Conservation (phyloP, 2,329 filamentous ascomycete genomes). For the Penicillium italicum region DNA sequence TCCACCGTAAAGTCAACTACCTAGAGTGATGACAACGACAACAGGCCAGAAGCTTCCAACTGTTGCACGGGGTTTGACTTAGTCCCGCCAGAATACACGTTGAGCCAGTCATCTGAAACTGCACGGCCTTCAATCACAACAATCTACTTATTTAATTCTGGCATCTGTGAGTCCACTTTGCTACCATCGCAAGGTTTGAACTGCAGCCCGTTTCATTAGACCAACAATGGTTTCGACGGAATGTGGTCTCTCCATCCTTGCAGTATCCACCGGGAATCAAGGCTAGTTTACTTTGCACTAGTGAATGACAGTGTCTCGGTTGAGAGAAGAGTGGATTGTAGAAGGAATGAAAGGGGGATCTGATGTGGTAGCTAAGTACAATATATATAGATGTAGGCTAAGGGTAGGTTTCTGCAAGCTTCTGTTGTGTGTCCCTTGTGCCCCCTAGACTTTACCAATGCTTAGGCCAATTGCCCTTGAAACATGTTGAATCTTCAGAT, state of each 20-base stretch:
- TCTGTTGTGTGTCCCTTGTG: background rate
- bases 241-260: slow-evolving; percentile 19
- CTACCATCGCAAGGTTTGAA: background rate
- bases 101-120: slow-evolving; percentile 4
- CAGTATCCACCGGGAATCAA: slow-evolving; percentile 8
- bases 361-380: background rate
- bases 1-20: slow-evolving; percentile 2
- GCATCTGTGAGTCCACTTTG: slow-evolving; percentile 3
- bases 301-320: background rate
- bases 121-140: background rate
- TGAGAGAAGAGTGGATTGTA: background rate
- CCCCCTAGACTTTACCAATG: background rate
- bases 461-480: background rate
- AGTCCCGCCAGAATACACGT: background rate
- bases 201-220: slow-evolving; percentile 9
- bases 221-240: slow-evolving; percentile 22
- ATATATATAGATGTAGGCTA: background rate
- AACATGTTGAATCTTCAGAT: background rate
- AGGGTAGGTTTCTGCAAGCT: background rate
- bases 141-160: background rate
- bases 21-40: slow-evolving; percentile 4
- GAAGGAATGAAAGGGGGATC: background rate
- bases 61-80: slow-evolving; percentile 3
- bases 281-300: background rate
- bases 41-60: background rate